Evolutionary conservation across 768 basidiomycete genomes (phyloP).

Genomic region (Hortiboletus campestris): DNA sequence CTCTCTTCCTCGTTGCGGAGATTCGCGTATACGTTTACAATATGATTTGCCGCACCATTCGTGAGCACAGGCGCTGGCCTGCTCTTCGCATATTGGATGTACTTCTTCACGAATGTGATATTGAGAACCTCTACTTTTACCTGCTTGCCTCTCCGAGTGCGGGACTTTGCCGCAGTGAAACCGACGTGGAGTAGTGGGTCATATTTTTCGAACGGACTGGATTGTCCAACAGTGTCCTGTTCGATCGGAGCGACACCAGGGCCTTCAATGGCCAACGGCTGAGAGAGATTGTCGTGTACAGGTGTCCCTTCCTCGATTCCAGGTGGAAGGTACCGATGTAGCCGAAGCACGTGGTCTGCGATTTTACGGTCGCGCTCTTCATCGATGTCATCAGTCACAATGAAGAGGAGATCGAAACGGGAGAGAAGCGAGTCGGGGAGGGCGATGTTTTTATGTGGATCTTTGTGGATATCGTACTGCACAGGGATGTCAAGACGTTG

Average conservation of each 20-base stretch:
- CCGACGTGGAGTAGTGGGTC: slow-evolving; percentile 94
- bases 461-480: slow-evolving; percentile 99
- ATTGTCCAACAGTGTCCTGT: slow-evolving; percentile 37
- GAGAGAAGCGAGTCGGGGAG: slow-evolving; percentile 96
- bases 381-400: slow-evolving; percentile 97
- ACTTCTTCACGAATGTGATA: slow-evolving; percentile 96
- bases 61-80: slow-evolving; percentile 82
- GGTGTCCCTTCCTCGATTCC: slow-evolving; percentile 97
- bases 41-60: slow-evolving; percentile 91
- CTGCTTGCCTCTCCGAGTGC: slow-evolving; percentile 59
- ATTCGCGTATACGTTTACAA: slow-evolving; percentile 88
- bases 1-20: slow-evolving; percentile 89
- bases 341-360: slow-evolving; percentile 95
- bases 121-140: slow-evolving; percentile 79
- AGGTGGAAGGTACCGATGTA: slow-evolving; percentile 95
- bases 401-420: slow-evolving; percentile 97
- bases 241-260: slow-evolving; percentile 46
- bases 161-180: slow-evolving; percentile 48
- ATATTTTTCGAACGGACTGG: slow-evolving; percentile 90
- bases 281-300: slow-evolving; percentile 79
- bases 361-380: slow-evolving; percentile 91
- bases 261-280: slow-evolving; percentile 85
- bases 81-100: slow-evolving; percentile 95
- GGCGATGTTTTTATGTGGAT: slow-evolving; percentile 98
- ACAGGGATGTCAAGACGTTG: slow-evolving; percentile 7